Conservation (phyloP, 306 rosid species). For the Ochetophila trinervis region DNA sequence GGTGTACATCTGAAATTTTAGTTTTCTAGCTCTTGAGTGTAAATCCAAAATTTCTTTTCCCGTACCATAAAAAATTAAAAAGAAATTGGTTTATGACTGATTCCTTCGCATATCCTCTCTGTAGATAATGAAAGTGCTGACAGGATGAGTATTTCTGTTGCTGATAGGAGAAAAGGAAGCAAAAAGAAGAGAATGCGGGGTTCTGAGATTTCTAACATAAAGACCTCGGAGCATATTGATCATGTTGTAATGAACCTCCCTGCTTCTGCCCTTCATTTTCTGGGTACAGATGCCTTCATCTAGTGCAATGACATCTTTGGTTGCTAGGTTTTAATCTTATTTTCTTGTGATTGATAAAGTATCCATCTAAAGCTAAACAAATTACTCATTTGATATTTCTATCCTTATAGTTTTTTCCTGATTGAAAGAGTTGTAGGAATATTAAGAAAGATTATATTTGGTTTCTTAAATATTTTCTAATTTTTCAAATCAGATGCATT, state of each 20-base stretch:
- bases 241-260: constrained; percentile 89
- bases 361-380: no score
- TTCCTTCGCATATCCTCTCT: constrained; percentile 19
- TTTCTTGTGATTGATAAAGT: no score
- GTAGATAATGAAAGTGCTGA: constrained; percentile 44
- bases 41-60: constrained; percentile 13
- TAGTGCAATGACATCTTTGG: no score
- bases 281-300: constrained; percentile 44
- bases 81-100: constrained; percentile 2
- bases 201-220: constrained; percentile 36
- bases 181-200: constrained; percentile 62
- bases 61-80: constrained; percentile 1
- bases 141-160: constrained; percentile 26
- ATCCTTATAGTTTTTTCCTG: neutral
- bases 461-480: constrained; percentile 11
- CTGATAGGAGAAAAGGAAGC: constrained; percentile 48
- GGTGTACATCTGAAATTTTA: constrained; percentile 8
- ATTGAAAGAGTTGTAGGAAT: neutral
- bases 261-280: constrained; percentile 89
- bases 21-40: constrained; percentile 7
- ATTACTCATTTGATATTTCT: no score
- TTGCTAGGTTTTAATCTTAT: no score
- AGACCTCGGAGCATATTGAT: constrained; percentile 84
- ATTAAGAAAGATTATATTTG: constrained; percentile 1
- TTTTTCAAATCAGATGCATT: constrained; percentile 63